Evolutionary conservation across 2,329 filamentous ascomycete genomes (phyloP), one percentile per base, ranked within the genome.

Genomic region (Fusarium metavorans): DNA sequence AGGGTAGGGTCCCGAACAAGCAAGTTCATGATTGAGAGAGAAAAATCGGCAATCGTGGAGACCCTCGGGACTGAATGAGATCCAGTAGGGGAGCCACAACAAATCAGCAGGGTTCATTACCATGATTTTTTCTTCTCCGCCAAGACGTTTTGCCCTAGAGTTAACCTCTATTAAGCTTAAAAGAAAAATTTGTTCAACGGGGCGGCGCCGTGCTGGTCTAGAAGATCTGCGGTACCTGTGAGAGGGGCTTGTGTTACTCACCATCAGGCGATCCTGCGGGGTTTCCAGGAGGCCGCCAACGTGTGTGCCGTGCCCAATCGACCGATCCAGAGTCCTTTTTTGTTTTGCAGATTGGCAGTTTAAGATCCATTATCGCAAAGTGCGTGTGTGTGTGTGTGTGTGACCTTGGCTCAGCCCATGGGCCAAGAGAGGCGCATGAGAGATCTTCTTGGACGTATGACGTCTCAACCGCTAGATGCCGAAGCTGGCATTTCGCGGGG

Each of bases 211-310:
- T 27, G 25, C n/a, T 48, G 43, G 43, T n/a, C 27, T 52, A 27
- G 25, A 58, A 37, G 54, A 58, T 37, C 35, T 58, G 54, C 54
- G 13, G 52, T 32, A 9, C 23, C 23, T 58, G 54, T 41, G 54
- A 58, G 34, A 27, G 23, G 34, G 54, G 20, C 16, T 39, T 58
- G 54, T 58, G 61, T 64, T 56, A 39, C 61, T 54, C 43, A 64
- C 34, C 45, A 63, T 64, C 61, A 64, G 61, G 61, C 61, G 45
- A 64, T 41, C 43, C 39, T 54, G 61, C 61, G 61, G 61, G 61
- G 61, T 54, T 64, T 56, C 43, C 18, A 32, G 45, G 61, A 64
- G 61, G 61, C 61, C 61, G 61, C 61, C 61, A 64, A 41, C 59
- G 27, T 30, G 27, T 30, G 27, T 30, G 27, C 27, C 27, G 27